phyloP scores from a whole-genome alignment of 108 stramenopile species.

The Parietichytrium sp. region DNA sequence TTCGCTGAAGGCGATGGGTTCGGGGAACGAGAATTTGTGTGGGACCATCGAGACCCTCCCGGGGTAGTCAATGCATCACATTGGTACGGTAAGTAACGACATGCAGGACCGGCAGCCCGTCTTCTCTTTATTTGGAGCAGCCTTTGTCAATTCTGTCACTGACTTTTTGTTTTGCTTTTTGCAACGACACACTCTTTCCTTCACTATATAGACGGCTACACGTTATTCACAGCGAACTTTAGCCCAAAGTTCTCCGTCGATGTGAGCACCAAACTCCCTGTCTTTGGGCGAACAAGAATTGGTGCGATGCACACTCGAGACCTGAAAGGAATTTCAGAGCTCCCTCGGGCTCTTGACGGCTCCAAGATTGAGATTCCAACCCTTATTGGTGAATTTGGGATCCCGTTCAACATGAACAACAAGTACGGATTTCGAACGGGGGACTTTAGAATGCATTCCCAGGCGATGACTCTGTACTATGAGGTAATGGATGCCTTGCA shows the following conservation, averaged over 20 bases:
- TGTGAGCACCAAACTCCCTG: not conserved
- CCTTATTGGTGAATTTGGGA: conserved; percentile 29
- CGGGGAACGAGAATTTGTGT: conserved; percentile 8
- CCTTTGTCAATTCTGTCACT: no score
- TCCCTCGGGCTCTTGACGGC: conserved; percentile 14
- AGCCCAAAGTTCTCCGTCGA: conserved; percentile 29
- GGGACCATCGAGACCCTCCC: conserved; percentile 24
- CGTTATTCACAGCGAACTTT: conserved; percentile 14
- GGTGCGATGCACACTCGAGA: conserved; percentile 11
- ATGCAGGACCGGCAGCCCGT: no score
- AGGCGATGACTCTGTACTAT: conserved; percentile 34
- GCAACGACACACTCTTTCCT: no score
- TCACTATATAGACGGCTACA: conserved; percentile 20
- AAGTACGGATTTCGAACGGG: conserved; percentile 15
- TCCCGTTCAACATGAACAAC: conserved; percentile 41
- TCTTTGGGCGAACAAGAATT: not conserved
- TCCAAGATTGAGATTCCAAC: conserved; percentile 5
- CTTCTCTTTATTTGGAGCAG: no score
- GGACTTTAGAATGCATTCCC: not conserved
- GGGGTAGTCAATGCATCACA: conserved; percentile 34
- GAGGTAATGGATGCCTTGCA: conserved; percentile 35
- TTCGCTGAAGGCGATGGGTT: conserved; percentile 33
- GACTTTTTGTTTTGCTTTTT: no score
- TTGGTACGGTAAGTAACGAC: no score
- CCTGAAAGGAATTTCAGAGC: not conserved